Evolutionary conservation across 495 filamentous ascomycete genomes (phyloP), one percentile per base, ranked within the genome.

Genomic region (Pyronema omphalodes): DNA sequence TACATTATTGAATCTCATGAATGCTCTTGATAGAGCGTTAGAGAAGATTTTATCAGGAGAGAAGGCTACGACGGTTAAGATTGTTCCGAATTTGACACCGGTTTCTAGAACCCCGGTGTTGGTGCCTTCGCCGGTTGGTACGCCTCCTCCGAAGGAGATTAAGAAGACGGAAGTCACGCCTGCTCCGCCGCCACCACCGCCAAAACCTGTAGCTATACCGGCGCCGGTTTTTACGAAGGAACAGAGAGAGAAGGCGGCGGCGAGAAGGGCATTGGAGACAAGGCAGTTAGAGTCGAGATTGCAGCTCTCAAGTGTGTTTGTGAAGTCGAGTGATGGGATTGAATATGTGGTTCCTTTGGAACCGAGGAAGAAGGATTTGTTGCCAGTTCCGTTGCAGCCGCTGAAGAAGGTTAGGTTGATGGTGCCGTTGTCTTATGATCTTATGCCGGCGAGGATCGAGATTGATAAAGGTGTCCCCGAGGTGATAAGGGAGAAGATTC

Each of bases 261-360:
- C 74, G 36, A 73, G 76, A 51, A 73, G 86, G 48, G 71, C 77
- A 9, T 64, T 70, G 45, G 84, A 91, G 62, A 78, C 73, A 36
- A 74, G 79, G 36, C 84, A 88, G 56, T 73, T 94, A 0, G 85
- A 93, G 67, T 77, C 85, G 15, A 74, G 87, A n/a, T 76, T 94
- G 69, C 76, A 80, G 29, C 71, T 81, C 57, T 60, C 81, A 18
- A 76, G 79, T 1, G 60, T 76, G 23, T 94, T 84, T 62, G 73
- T 77, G 19, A 88, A 81, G 57, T 79, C 80, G 11, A 67, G 72
- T 40, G 82, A 93, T 68, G 82, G 82, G 11, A 67, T 80, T 37
- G 74, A 75, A 7, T 93, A 80, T 60, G 79, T 77, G 0, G 65
- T 94, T 48, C 84, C 86, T 1, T 68, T 94, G 3, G 79, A 86